Base-by-base conservation (phyloP, 73 alveolate species). In the Stentor coeruleus region DNA sequence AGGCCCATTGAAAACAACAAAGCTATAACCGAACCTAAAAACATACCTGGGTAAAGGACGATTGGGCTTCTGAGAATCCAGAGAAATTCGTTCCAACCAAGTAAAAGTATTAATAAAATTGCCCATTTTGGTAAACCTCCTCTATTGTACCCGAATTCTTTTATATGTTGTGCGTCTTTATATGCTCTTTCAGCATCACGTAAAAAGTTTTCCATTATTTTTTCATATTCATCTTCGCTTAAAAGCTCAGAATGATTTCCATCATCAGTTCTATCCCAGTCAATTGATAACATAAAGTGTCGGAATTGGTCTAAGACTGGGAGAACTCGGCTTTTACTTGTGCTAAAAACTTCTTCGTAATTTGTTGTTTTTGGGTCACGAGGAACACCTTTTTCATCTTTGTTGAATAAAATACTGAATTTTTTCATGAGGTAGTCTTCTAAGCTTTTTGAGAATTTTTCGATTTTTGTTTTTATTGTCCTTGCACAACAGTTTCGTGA, bases 111-210 rank as follows among this genome's bases (percentile, higher is more conserved):
- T 20, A 66, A 0, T 0, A 66, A 31, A 20, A 66, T 20, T 14
- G n/a, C n/a, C 79, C 79, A 66, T 0, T 31, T 31, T 14, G n/a
- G n/a, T 0, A 66, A 37, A 28, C 37, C 37, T 1, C 37, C 37
- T 33, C 79, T 66, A 15, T 26, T 40, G 33, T 66, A 66, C 39
- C 79, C 79, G 79, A 66, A 66, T 31, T 66, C 79, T 66, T 66
- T 66, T 1, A 66, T 66, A 31, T 66, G 79, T 20, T 28, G 40
- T 26, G 79, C 79, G 11, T 66, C 79, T 33, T 66, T 66, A 31
- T 66, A 66, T 1, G 79, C 79, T 40, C n/a, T 66, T 66, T 66
- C 79, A 20, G 79, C 79, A 2, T 66, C 79, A 14, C 33, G n/a
- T 33, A 66, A 66, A 31, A 66, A 66, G 79, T 40, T 66, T 26